phyloP scores from a whole-genome alignment of 2,329 filamentous ascomycete species.

The Malbranchea zuffiana region DNA sequence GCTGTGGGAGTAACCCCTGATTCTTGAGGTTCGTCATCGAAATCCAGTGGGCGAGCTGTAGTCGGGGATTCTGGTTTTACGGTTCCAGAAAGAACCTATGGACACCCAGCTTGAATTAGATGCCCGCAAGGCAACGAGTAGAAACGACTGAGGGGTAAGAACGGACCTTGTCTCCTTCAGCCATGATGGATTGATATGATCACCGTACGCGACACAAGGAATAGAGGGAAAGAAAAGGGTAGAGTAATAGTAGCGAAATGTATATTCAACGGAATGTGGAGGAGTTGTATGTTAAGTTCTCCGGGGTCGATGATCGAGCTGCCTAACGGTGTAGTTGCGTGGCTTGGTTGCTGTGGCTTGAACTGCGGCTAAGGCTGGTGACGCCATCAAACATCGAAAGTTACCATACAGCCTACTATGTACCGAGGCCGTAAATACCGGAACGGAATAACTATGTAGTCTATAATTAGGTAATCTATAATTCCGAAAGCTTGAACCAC shows the following conservation, averaged over 20 bases:
- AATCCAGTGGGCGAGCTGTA: slow-evolving; percentile 46
- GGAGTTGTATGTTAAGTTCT: not conserved
- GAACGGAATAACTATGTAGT: no score
- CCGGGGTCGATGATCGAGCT: not conserved
- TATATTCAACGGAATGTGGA: no score
- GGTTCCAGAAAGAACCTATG: no score
- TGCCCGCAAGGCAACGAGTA: no score
- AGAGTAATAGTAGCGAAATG: not conserved
- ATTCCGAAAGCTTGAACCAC: no score
- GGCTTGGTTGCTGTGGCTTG: slow-evolving; percentile 6
- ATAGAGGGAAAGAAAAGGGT: not conserved
- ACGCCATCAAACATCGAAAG: slow-evolving; percentile 7
- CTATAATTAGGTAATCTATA: no score
- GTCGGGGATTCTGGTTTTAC: slow-evolving; percentile 43
- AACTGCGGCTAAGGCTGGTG: slow-evolving; percentile 6
- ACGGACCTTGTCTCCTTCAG: slow-evolving; percentile 8
- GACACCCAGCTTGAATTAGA: no score
- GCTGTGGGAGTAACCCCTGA: slow-evolving; percentile 23
- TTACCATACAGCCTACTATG: not conserved
- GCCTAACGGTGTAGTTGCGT: not conserved
- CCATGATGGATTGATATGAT: slow-evolving; percentile 1
- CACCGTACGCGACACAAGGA: not conserved
- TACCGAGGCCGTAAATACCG: no score
- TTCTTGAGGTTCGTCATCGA: slow-evolving; percentile 46
- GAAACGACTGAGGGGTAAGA: no score